phyloP scores from a whole-genome alignment of 2,329 filamentous ascomycete species.

The Trichoderma polysporum region DNA sequence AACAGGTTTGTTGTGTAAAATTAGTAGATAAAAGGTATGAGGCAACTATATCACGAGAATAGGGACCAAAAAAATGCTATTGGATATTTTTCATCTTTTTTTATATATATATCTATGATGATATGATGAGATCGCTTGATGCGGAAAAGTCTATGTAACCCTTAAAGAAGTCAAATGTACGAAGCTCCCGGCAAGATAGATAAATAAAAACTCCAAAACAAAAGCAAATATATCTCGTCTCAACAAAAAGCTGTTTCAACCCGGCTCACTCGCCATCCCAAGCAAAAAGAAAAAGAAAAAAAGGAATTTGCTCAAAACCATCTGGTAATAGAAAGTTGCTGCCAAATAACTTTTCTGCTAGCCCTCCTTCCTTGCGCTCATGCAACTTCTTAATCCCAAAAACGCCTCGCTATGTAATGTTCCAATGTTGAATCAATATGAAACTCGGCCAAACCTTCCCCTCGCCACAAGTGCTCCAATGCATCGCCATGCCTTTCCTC shows the following conservation, averaged over 20 bases:
- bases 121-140: constrained; percentile 10
- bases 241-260: not conserved
- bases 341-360: not conserved
- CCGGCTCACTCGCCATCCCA: not conserved
- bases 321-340: not conserved
- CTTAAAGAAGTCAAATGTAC: not conserved
- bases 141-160: constrained; percentile 1
- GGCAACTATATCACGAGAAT: not conserved
- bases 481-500: not conserved
- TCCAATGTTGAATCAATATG: constrained; percentile 15
- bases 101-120: not conserved
- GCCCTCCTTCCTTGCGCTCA: not conserved
- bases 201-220: not conserved
- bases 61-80: not conserved
- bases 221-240: not conserved
- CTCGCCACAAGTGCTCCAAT: not conserved
- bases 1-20: not conserved
- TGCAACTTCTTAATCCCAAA: not conserved
- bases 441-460: not conserved
- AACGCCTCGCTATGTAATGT: constrained; percentile 42
- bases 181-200: not conserved
- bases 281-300: not conserved
- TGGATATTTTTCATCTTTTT: not conserved
- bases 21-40: not conserved
- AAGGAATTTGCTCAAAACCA: not conserved